Conservation (phyloP, 768 basidiomycete genomes). For the Amanita thiersii region DNA sequence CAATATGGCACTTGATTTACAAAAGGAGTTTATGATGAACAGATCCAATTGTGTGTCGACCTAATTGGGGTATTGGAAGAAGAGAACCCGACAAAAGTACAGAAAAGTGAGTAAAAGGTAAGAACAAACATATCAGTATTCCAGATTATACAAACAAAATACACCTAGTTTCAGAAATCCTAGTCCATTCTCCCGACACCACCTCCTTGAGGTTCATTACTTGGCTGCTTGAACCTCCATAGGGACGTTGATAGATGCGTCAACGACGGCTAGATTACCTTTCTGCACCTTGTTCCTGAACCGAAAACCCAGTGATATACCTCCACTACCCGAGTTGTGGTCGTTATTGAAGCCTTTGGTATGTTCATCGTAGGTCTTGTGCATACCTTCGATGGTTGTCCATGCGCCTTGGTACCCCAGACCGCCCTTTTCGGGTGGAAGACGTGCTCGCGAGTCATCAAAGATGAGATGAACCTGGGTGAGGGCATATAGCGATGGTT, state of each 20-base stretch:
- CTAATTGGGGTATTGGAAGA: no score
- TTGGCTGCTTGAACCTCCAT: neutral
- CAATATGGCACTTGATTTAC: no score
- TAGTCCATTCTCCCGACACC: no score
- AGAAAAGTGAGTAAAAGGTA: no score
- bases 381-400: conserved; percentile 50
- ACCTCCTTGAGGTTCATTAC: no score
- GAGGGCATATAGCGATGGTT: conserved; percentile 51
- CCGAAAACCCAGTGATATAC: conserved; percentile 36
- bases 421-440: conserved; percentile 46
- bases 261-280: neutral
- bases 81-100: no score
- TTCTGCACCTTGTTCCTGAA: conserved; percentile 9
- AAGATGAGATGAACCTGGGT: conserved; percentile 49
- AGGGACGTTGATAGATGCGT: neutral
- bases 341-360: conserved; percentile 28
- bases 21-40: no score
- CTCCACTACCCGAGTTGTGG: conserved; percentile 32
- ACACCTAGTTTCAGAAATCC: no score
- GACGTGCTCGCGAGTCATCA: conserved; percentile 57
- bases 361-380: conserved; percentile 46
- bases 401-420: conserved; percentile 55
- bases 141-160: no score
- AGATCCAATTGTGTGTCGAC: no score
- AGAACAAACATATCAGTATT: no score